Conservation (phyloP, 129 eudicot species). For the carrot (Daucus carota) region DNA sequence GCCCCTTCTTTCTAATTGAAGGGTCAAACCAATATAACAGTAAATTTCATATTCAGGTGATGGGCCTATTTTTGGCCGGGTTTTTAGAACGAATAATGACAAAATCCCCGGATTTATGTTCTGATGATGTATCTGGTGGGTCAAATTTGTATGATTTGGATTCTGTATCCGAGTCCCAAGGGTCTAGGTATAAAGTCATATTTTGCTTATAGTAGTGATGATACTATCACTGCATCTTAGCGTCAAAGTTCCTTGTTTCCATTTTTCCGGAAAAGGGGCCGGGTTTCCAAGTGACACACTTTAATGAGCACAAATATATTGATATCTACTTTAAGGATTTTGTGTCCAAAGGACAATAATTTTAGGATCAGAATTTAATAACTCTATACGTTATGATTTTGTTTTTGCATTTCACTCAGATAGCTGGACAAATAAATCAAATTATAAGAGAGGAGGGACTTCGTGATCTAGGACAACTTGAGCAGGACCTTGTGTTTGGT, state of each 20-base stretch:
- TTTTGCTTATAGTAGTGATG: no score
- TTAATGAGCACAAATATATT: neutral
- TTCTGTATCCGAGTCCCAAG: no score
- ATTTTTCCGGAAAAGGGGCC: neutral
- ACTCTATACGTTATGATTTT: slow-evolving; percentile 11
- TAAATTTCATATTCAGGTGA: neutral
- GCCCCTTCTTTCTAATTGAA: no score
- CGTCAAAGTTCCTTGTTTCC: neutral
- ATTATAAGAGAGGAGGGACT: slow-evolving; percentile 64
- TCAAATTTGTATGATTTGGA: no score
- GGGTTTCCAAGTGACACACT: neutral
- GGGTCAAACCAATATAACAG: no score
- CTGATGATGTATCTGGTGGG: no score
- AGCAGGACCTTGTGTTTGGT: slow-evolving; percentile 97
- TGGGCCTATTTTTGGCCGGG: neutral
- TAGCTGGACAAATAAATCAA: slow-evolving; percentile 85
- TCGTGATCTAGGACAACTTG: slow-evolving; percentile 92
- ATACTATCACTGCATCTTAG: no score
- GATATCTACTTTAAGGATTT: neutral
- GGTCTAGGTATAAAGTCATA: no score
- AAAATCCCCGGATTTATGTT: no score
- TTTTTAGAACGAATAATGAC: no score
- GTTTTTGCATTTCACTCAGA: slow-evolving; percentile 32
- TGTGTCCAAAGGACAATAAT: neutral
- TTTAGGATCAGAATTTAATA: neutral